A percentile compares a stretch with the other conserved stretches of the same genome.
Conservation (phyloP, 2,329 filamentous ascomycete genomes). For the Aspergillus thermomutatus region DNA sequence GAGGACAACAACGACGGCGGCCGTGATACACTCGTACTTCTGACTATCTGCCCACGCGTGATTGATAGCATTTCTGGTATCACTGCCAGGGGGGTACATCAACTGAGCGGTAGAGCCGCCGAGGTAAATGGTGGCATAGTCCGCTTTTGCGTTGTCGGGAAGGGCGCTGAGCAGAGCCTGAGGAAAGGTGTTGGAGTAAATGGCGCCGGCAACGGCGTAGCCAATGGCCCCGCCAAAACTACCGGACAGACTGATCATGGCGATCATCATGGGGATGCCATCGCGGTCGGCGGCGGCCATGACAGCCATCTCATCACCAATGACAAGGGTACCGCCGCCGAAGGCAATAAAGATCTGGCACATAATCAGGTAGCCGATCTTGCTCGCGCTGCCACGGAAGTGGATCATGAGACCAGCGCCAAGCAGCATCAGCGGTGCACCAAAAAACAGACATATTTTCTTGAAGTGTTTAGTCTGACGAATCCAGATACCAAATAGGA, state of each 20-base stretch:
- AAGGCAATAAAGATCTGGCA: conserved; percentile 56
- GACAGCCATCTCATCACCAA: conserved; percentile 57
- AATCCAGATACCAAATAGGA: conserved; percentile 51
- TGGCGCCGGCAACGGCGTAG: conserved; percentile 31
- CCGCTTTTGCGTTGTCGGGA: conserved; percentile 30
- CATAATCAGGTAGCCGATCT: conserved; percentile 52
- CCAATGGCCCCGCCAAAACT: conserved; percentile 37
- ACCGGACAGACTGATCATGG: conserved; percentile 32
- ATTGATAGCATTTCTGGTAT: conserved; percentile 33
- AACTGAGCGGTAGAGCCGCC: conserved; percentile 27
- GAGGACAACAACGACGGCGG: conserved; percentile 30
- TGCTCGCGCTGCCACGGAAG: conserved; percentile 50
- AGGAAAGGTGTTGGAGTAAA: conserved; percentile 59
- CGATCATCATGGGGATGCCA: conserved; percentile 48
- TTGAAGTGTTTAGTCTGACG: conserved; percentile 53
- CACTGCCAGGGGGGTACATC: conserved; percentile 26
- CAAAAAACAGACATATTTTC: conserved; percentile 49
- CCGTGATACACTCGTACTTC: conserved; percentile 33
- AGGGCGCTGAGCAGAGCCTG: conserved; percentile 44
- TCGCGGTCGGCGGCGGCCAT: conserved; percentile 55
- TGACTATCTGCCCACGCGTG: conserved; percentile 38
- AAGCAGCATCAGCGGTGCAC: conserved; percentile 50
- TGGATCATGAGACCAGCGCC: conserved; percentile 55
- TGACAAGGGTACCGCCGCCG: conserved; percentile 52
- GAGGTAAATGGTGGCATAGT: conserved; percentile 21